Evolutionary conservation across 1,284 basidiomycete species (phyloP).

Genomic region (Earliella scabrosa): DNA sequence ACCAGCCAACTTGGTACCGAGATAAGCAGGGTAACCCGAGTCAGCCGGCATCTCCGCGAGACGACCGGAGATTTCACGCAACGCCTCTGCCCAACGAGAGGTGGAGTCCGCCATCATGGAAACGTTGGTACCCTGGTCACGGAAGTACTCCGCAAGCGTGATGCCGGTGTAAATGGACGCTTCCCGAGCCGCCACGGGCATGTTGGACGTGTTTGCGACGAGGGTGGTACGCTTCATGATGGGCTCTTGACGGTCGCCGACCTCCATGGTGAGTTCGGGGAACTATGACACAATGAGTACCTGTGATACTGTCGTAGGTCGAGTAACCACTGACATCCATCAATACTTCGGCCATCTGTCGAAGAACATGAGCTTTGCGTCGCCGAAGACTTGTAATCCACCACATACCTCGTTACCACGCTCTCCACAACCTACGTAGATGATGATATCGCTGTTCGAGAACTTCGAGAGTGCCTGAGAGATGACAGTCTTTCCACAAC

Average conservation of each 20-base stretch:
- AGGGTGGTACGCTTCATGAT: conserved; percentile 99
- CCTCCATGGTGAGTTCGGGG: conserved; percentile 92
- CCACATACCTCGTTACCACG: conserved; percentile 82
- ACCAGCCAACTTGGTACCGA: conserved; percentile 93
- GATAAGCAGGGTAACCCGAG: conserved; percentile 98
- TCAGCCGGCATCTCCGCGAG: conserved; percentile 99
- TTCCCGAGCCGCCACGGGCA: conserved; percentile 99
- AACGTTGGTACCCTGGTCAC: conserved; percentile 97
- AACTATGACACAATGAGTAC: conserved; percentile 59
- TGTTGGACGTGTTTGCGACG: conserved; percentile 99
- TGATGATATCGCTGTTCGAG: conserved; percentile 99
- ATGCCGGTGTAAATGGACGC: conserved; percentile 99
- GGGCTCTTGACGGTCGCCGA: conserved; percentile 93
- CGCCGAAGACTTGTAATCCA: background rate
- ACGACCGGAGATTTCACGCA: conserved; percentile 99
- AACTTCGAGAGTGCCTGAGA: conserved; percentile 98
- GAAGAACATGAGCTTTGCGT: background rate
- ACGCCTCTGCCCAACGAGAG: conserved; percentile 98
- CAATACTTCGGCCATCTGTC: conserved; percentile 96
- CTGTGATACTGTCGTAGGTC: background rate
- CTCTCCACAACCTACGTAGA: conserved; percentile 98
- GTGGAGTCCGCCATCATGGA: conserved; percentile 99
- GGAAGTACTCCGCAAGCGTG: conserved; percentile 99
- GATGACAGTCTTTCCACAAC: conserved; percentile 97
- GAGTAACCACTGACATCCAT: conserved; percentile 71